phyloP scores from a whole-genome alignment of 2,329 filamentous ascomycete genomes.

The Lomentospora prolificans region DNA sequence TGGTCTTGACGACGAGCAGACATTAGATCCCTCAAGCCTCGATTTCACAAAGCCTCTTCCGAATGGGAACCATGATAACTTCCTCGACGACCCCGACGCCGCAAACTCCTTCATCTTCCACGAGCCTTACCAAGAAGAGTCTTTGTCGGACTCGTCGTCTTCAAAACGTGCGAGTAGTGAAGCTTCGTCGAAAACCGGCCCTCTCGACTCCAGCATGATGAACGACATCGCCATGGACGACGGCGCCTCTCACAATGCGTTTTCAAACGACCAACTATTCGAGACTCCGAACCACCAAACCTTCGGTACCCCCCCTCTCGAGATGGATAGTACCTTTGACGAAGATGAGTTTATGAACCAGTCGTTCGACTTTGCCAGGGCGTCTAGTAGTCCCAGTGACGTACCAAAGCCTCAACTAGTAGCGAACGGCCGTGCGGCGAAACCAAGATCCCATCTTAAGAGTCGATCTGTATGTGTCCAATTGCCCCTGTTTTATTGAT shows the following conservation, averaged over 20 bases:
- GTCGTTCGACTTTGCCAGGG: conserved; percentile 49
- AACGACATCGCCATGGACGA: conserved; percentile 32
- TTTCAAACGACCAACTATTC: neutral
- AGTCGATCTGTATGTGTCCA: conserved; percentile 29
- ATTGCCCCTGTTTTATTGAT: neutral
- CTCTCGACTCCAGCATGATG: conserved; percentile 29
- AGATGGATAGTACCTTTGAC: conserved; percentile 9
- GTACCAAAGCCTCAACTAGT: conserved; percentile 25
- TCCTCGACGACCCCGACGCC: conserved; percentile 17
- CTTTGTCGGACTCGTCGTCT: conserved; percentile 41
- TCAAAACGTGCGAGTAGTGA: conserved; percentile 38
- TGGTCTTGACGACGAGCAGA: conserved; percentile 4
- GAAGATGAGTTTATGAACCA: conserved; percentile 36
- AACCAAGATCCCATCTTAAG: conserved; percentile 25
- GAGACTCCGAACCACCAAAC: neutral
- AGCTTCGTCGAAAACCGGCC: conserved; percentile 32
- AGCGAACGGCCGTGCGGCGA: conserved; percentile 15
- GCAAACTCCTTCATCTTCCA: conserved; percentile 2
- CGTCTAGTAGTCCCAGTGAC: conserved; percentile 44
- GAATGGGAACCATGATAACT: neutral
- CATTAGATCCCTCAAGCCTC: conserved; percentile 3
- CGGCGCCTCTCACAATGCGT: conserved; percentile 16
- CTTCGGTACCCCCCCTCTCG: neutral
- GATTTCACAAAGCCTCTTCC: neutral
- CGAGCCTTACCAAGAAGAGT: conserved; percentile 33